Percentiles rank a stretch among this genome's conserved stretches.
Evolutionary conservation across 768 basidiomycete genomes (phyloP).

Genomic region (Termitomyces sp.): DNA sequence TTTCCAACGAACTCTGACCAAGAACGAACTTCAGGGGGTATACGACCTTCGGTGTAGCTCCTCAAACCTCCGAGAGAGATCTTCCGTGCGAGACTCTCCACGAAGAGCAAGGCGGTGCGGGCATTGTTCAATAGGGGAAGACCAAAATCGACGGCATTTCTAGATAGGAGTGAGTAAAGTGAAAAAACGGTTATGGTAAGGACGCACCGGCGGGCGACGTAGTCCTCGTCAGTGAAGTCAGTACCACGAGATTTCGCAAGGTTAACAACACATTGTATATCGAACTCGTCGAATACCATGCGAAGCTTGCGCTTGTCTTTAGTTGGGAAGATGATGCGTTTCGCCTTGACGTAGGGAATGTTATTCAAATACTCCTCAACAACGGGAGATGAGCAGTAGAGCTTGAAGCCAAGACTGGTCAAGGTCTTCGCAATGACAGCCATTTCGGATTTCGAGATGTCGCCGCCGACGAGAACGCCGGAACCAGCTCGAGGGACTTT

Average conservation of each 20-base stretch:
- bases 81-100: constrained; percentile 81
- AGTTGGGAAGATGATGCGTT: constrained; percentile 94
- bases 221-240: constrained; percentile 85
- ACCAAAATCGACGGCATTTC: constrained; percentile 96
- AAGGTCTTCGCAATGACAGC: constrained; percentile 72
- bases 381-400: constrained; percentile 78
- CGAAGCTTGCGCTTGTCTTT: constrained; percentile 94
- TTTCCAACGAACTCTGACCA: constrained; percentile 88
- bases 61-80: constrained; percentile 75
- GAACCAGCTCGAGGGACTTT: constrained; percentile 80
- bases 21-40: constrained; percentile 87
- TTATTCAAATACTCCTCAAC: constrained; percentile 81
- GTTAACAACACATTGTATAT: constrained; percentile 94
- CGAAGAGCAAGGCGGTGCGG: constrained; percentile 83
- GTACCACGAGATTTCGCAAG: constrained; percentile 75
- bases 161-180: constrained; percentile 19
- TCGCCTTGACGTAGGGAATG: constrained; percentile 71
- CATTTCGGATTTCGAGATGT: constrained; percentile 86
- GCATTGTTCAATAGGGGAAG: constrained; percentile 88
- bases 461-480: constrained; percentile 92
- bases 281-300: constrained; percentile 90
- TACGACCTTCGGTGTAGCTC: constrained; percentile 79
- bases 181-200: background rate
- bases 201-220: constrained; percentile 84
- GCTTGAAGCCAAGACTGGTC: constrained; percentile 86